phyloP scores from a whole-genome alignment of 495 filamentous ascomycete genomes.

The Penicillium odoratum region DNA sequence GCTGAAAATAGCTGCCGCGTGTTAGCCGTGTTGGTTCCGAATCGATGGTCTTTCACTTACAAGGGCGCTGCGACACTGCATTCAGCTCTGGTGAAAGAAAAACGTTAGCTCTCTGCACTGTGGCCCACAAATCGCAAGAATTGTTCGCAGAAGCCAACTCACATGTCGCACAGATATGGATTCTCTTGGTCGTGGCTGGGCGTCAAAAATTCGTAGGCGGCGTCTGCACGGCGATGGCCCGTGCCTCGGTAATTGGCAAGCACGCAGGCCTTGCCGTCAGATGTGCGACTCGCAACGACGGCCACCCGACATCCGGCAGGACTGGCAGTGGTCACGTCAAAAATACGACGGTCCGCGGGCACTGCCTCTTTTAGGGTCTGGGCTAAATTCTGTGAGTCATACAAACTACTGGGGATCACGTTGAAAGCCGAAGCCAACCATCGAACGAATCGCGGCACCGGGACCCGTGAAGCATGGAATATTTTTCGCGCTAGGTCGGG shows the following conservation, averaged over 20 bases:
- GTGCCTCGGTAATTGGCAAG: conserved; percentile 24
- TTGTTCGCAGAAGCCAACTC: conserved; percentile 4
- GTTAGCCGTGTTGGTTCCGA: neutral
- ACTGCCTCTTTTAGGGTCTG: conserved; percentile 9
- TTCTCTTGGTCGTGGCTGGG: conserved; percentile 11
- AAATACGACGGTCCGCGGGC: conserved; percentile 9
- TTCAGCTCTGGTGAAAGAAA: conserved; percentile 4
- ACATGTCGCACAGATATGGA: conserved; percentile 19
- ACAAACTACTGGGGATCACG: neutral
- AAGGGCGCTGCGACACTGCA: conserved; percentile 24
- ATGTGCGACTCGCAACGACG: conserved; percentile 19
- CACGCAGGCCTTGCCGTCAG: conserved; percentile 20
- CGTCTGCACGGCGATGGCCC: neutral
- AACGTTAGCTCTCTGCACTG: neutral
- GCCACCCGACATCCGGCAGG: conserved; percentile 14
- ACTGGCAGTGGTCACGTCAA: conserved; percentile 11
- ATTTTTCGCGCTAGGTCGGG: neutral
- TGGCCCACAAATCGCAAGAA: neutral
- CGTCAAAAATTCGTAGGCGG: conserved; percentile 20
- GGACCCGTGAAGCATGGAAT: neutral
- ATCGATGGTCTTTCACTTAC: conserved; percentile 9
- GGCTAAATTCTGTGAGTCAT: neutral
- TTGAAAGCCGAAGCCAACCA: neutral
- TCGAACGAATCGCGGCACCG: neutral
- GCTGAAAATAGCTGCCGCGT: conserved; percentile 26